phyloP scores from a whole-genome alignment of 1,284 basidiomycete genomes.

The Boletus mariae region DNA sequence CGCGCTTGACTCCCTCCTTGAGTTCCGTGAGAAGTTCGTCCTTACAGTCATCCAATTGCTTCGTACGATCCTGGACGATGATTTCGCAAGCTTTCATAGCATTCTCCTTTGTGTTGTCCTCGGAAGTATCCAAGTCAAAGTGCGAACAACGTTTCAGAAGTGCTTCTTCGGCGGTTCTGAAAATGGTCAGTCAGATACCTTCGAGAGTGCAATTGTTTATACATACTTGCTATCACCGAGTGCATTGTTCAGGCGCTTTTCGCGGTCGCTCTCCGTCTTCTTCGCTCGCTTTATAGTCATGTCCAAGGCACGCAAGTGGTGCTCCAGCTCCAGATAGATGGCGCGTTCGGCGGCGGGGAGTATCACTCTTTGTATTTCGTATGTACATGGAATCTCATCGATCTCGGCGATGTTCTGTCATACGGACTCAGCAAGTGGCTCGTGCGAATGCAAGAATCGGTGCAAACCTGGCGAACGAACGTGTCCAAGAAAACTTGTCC shows the following conservation, averaged over 20 bases:
- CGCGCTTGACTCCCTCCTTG: slow-evolving; percentile 60
- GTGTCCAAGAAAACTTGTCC: slow-evolving; percentile 83
- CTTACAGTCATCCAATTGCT: slow-evolving; percentile 79
- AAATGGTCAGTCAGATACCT: slow-evolving; percentile 9
- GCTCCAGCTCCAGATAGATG: slow-evolving; percentile 94
- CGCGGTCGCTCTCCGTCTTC: slow-evolving; percentile 89
- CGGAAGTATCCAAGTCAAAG: slow-evolving; percentile 79
- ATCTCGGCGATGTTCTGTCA: slow-evolving; percentile 91
- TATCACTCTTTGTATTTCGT: slow-evolving; percentile 63
- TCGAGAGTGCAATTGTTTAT: background rate
- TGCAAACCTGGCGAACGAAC: slow-evolving; percentile 80
- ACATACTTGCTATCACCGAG: slow-evolving; percentile 85
- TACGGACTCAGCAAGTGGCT: slow-evolving; percentile 10
- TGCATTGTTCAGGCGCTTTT: slow-evolving; percentile 81
- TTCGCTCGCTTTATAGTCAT: slow-evolving; percentile 83
- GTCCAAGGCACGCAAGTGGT: slow-evolving; percentile 85
- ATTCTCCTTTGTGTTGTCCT: slow-evolving; percentile 45
- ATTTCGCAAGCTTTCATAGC: slow-evolving; percentile 90
- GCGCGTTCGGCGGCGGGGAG: slow-evolving; percentile 93
- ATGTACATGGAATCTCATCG: slow-evolving; percentile 85
- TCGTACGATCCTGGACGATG: slow-evolving; percentile 79
- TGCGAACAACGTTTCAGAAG: slow-evolving; percentile 91
- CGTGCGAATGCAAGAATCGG: background rate
- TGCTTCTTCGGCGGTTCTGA: slow-evolving; percentile 84
- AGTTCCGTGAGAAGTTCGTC: slow-evolving; percentile 68